Base-by-base conservation (phyloP, 305 asterid genomes). In the Plantago rigida region DNA sequence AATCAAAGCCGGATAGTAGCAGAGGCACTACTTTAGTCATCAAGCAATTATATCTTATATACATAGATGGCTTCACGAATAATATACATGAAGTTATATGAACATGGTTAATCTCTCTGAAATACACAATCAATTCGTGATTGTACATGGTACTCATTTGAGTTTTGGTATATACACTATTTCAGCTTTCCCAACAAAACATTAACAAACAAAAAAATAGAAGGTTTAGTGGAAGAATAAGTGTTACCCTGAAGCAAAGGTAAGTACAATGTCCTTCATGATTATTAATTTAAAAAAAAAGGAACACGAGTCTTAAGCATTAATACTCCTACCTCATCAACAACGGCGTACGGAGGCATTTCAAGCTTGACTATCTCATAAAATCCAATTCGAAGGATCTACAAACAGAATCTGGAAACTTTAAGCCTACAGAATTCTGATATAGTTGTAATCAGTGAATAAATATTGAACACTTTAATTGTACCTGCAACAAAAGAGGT, bases 271-370 rank as follows among this genome's bases (percentile, higher is more conserved):
- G 5, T 47, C 50, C 55, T 47, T 39, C 31, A 17, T 62, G 6
- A 61, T 51, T 36, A 36, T 36, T 36, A 0, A 36, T 7, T 5
- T 2, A 36, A 36, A 36, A 36, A 36, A 41, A 7, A 41, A 9
- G 13, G 9, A 1, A 41, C 10, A 41, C 55, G 52, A 59, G 24
- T 44, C 14, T 13, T 4, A 39, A 62, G 42, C 31, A 69, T 56
- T 53, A 49, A 71, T 63, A 63, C 50, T 68, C 61, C 47, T 70
- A 87, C 97, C 97, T 91, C 97, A 68, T 90, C 94, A 15, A 87
- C 94, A 64, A 91, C 96, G 24, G 96, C 97, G 77, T 91, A 84
- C 22, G 95, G 73, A 66, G 97, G 96, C 94, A 85, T 84, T 69
- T 82, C 96, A 67, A 91, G 83, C 72, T 90, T 87, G 75, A 83